Evolutionary conservation across 2,329 filamentous ascomycete genomes (phyloP).

Genomic region (Colletotrichum costaricense): DNA sequence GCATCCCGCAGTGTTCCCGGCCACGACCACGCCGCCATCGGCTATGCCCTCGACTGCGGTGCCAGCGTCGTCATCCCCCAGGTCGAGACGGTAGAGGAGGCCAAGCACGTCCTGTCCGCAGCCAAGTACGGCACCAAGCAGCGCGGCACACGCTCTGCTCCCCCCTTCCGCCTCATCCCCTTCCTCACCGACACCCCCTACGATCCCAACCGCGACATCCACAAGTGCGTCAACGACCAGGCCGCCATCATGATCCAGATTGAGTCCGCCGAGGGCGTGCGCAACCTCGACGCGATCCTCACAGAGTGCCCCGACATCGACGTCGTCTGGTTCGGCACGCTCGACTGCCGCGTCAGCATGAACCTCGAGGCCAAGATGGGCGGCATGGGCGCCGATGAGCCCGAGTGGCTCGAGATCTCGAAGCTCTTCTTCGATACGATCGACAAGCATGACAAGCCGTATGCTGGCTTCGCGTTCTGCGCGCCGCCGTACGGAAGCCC

Average conservation of each 20-base stretch:
- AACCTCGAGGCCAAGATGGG: conserved; percentile 48
- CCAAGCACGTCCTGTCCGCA: conserved; percentile 53
- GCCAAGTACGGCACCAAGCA: conserved; percentile 55
- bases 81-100: conserved; percentile 59
- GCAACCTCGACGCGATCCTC: conserved; percentile 62
- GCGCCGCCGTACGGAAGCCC: conserved; percentile 40
- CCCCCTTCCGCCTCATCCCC: conserved; percentile 54
- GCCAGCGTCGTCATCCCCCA: conserved; percentile 60
- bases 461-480: conserved; percentile 45
- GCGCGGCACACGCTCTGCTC: conserved; percentile 56
- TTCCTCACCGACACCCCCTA: conserved; percentile 51
- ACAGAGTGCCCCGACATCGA: conserved; percentile 58
- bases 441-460: conserved; percentile 59
- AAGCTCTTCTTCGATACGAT: conserved; percentile 51
- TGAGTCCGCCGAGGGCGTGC: conserved; percentile 53
- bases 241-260: conserved; percentile 62
- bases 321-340: conserved; percentile 57
- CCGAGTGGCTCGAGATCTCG: conserved; percentile 53
- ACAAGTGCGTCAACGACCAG: conserved; percentile 56
- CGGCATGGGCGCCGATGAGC: conserved; percentile 47
- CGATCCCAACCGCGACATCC: conserved; percentile 47
- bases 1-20: conserved; percentile 46
- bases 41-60: conserved; percentile 59
- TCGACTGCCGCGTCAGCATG: conserved; percentile 59
- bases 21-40: conserved; percentile 59